A percentile compares a stretch with the other conserved stretches of the same genome.
These are phyloP conservation scores for Peniophora sp. DNA, from an alignment of 1,284 basidiomycete genomes.

Conservation along the genomic window DNA sequence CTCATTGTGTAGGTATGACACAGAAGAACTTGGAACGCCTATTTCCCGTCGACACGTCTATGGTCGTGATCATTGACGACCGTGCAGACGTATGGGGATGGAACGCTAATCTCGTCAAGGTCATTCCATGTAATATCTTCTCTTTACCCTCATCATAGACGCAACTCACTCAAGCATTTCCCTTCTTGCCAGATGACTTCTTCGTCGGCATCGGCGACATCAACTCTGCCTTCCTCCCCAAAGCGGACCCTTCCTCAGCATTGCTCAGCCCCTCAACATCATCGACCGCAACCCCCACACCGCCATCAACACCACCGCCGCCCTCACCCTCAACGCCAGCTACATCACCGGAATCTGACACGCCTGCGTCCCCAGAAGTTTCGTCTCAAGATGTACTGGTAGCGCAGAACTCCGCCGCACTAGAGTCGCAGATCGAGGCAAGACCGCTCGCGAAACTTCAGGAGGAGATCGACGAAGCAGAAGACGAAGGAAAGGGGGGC, in stretches of 20 bases:
- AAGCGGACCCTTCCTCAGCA: slow-evolving; percentile 47
- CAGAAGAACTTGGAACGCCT: slow-evolving; percentile 88
- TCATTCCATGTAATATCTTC: slow-evolving; percentile 80
- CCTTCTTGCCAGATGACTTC: slow-evolving; percentile 73
- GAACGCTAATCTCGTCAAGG: slow-evolving; percentile 93
- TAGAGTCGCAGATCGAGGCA: slow-evolving; percentile 81
- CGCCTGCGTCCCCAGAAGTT: slow-evolving; percentile 4
- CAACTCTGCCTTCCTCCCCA: slow-evolving; percentile 89
- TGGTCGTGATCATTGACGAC: slow-evolving; percentile 99
- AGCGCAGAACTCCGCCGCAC: slow-evolving; percentile 56
- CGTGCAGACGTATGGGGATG: slow-evolving; percentile 97
- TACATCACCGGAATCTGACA: slow-evolving; percentile 5
- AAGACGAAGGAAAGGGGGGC: slow-evolving; percentile 8
- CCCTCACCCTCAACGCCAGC: background rate
- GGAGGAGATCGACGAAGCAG: slow-evolving; percentile 55
- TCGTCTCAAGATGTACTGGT: slow-evolving; percentile 48
- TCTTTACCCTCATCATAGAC: slow-evolving; percentile 1
- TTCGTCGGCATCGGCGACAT: slow-evolving; percentile 99
- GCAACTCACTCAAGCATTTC: slow-evolving; percentile 3
- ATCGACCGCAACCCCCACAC: slow-evolving; percentile 12
- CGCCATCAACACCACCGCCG: slow-evolving; percentile 13
- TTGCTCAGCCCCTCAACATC: slow-evolving; percentile 8
- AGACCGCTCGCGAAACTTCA: slow-evolving; percentile 87
- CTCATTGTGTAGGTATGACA: slow-evolving; percentile 54
- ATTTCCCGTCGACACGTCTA: slow-evolving; percentile 94